Evolutionary conservation across 2,329 filamentous ascomycete genomes (phyloP), one percentile per base, ranked within the genome.

Genomic region (Beauveria varroae): DNA sequence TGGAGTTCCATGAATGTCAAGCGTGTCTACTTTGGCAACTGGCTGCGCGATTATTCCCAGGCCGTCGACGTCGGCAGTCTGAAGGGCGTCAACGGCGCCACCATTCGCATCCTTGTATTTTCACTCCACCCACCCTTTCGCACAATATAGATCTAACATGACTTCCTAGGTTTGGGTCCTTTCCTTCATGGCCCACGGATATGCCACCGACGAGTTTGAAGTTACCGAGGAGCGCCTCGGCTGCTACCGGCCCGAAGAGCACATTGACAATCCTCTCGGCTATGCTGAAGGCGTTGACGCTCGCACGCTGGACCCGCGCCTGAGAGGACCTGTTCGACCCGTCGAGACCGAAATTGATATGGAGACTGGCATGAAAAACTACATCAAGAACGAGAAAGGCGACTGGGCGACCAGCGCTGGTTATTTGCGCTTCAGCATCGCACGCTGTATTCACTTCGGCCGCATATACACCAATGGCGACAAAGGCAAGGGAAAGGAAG

Each of bases 361-460:
- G 40, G 77, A 82, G 6, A 95, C 90, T 1, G 93, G 93, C n/a
- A 96, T 99, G 93, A 99, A 98, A 76, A 98, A 98, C 73, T 99
- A 99, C 74, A 98, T 99, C 67, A 87, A 93, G 63, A 98, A 97
- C 69, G 93, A 98, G 72, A 79, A 77, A 16, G 91, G 92, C 5
- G 83, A 85, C 46, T 97, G 93, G 90, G 91, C 93, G 1, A 99
- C 95, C 22, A 96, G 92, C 65, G 79, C 90, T 8, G 93, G 90
- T 44, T 97, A 93, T 69, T 81, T 96, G 63, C 86, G 87, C 67
- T 90, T 85, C 74, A 92, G 89, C 67, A 80, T 95, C 64, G 81
- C 81, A 16, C 84, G 89, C 63, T 85, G 87, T 71, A 89, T 93
- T 64, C 90, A 93, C 74, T 92, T 84, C 67, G 90, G 90, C 16